phyloP scores from a whole-genome alignment of 257 asterid genomes.

The Jacaranda mimosifolia region DNA sequence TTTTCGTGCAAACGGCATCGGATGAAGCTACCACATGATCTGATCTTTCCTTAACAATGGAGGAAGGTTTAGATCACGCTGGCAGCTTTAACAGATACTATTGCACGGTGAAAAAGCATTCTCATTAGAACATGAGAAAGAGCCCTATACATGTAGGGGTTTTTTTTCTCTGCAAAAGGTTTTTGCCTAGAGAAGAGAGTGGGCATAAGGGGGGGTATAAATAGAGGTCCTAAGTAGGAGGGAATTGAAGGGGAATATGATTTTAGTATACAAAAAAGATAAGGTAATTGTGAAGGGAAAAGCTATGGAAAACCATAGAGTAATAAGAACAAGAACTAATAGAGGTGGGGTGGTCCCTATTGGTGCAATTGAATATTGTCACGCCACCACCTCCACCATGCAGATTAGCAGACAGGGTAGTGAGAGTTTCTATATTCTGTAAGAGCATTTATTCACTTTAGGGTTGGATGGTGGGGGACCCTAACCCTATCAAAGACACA shows the following conservation, averaged over 20 bases:
- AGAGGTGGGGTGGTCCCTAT: slow-evolving; percentile 49
- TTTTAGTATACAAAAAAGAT: slow-evolving; percentile 26
- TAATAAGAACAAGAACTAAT: slow-evolving; percentile 13
- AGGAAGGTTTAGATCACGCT: slow-evolving; percentile 77
- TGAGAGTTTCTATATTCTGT: slow-evolving; percentile 48
- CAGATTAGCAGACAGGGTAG: slow-evolving; percentile 28
- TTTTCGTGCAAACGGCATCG: slow-evolving; percentile 48
- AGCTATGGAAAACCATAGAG: background rate
- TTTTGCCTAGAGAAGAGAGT: slow-evolving; percentile 33
- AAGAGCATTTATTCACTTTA: slow-evolving; percentile 46
- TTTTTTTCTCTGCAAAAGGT: background rate
- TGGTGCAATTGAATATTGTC: slow-evolving; percentile 57
- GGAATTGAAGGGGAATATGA: slow-evolving; percentile 26
- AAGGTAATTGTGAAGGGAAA: slow-evolving; percentile 41
- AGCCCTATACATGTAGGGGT: slow-evolving; percentile 2
- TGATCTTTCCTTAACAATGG: slow-evolving; percentile 40
- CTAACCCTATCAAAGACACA: slow-evolving; percentile 31
- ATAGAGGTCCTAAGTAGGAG: slow-evolving; percentile 40
- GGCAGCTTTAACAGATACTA: slow-evolving; percentile 80
- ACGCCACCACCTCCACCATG: slow-evolving; percentile 53
- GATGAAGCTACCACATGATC: slow-evolving; percentile 86
- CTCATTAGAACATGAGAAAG: slow-evolving; percentile 10
- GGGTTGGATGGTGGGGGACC: slow-evolving; percentile 46
- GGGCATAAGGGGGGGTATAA: slow-evolving; percentile 41
- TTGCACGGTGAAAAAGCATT: slow-evolving; percentile 39